These are phyloP conservation scores for Geoglossum cookeanum DNA, from an alignment of 2,329 filamentous ascomycete species.

Conservation along the genomic window DNA sequence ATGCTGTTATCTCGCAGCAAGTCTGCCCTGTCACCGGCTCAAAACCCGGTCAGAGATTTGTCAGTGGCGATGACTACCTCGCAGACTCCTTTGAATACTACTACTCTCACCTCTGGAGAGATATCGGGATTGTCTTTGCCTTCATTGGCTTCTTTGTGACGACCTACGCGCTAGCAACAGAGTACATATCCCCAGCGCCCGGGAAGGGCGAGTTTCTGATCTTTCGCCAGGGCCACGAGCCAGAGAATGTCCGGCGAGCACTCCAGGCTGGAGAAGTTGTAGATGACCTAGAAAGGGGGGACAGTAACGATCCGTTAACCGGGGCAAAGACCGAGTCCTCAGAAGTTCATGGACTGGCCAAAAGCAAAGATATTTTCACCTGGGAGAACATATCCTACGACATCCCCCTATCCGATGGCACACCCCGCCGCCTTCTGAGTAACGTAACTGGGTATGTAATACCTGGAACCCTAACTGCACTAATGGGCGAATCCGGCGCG, in stretches of 20 bases:
- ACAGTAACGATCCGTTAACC: not conserved
- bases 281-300: constrained; percentile 10
- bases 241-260: constrained; percentile 14
- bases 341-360: constrained; percentile 2
- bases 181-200: constrained; percentile 22
- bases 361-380: constrained; percentile 17
- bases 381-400: constrained; percentile 38
- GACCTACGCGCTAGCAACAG: constrained; percentile 46
- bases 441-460: constrained; percentile 54
- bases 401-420: constrained; percentile 28
- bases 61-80: constrained; percentile 45
- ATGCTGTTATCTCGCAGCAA: constrained; percentile 26
- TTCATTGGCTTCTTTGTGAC: constrained; percentile 45
- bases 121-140: constrained; percentile 46
- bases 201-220: constrained; percentile 52
- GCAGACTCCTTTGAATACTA: constrained; percentile 35
- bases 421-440: constrained; percentile 28
- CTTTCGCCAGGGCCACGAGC: constrained; percentile 38
- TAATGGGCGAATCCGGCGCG: constrained; percentile 58
- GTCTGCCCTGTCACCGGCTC: constrained; percentile 36
- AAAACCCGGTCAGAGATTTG: constrained; percentile 30
- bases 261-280: constrained; percentile 14
- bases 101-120: constrained; percentile 26
- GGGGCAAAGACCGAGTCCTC: not conserved
- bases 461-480: constrained; percentile 55